These are phyloP conservation scores for Blepharisma undulans DNA, from an alignment of 169 alveolate genomes.

Conservation along the genomic window DNA sequence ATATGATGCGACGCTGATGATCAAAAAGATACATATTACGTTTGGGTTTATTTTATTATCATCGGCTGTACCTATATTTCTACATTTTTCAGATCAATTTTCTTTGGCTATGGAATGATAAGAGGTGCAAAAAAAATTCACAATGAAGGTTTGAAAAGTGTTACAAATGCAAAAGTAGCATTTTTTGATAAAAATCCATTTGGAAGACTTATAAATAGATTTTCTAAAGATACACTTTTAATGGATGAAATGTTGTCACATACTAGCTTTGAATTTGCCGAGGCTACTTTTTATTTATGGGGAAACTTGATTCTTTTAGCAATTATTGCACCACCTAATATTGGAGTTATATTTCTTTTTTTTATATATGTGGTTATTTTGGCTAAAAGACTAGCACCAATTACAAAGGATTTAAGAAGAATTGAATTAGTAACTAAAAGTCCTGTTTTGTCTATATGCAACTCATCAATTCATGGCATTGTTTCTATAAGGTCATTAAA, in stretches of 20 bases:
- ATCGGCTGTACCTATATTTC: background rate
- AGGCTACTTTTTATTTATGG: background rate
- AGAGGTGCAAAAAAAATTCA: background rate
- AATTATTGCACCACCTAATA: background rate
- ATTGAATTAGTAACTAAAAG: background rate
- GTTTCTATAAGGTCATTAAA: conserved; percentile 69
- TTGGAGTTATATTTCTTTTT: background rate
- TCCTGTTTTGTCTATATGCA: background rate
- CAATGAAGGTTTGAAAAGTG: background rate
- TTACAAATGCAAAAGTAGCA: background rate
- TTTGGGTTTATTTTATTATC: background rate
- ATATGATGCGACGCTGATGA: background rate
- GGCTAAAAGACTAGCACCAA: background rate
- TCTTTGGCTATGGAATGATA: background rate
- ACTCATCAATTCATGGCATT: conserved; percentile 58
- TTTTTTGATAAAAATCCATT: conserved; percentile 83
- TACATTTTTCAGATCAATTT: background rate
- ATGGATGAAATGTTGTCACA: conserved; percentile 32
- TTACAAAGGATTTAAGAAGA: background rate
- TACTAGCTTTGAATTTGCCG: background rate
- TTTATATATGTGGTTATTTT: background rate
- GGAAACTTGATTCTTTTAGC: background rate
- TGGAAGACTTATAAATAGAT: conserved; percentile 78
- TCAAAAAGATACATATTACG: background rate
- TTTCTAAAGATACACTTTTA: conserved; percentile 68